These are phyloP conservation scores for Rhodotorula sp. DNA, from an alignment of 1,284 basidiomycete species.

Conservation along the genomic window DNA sequence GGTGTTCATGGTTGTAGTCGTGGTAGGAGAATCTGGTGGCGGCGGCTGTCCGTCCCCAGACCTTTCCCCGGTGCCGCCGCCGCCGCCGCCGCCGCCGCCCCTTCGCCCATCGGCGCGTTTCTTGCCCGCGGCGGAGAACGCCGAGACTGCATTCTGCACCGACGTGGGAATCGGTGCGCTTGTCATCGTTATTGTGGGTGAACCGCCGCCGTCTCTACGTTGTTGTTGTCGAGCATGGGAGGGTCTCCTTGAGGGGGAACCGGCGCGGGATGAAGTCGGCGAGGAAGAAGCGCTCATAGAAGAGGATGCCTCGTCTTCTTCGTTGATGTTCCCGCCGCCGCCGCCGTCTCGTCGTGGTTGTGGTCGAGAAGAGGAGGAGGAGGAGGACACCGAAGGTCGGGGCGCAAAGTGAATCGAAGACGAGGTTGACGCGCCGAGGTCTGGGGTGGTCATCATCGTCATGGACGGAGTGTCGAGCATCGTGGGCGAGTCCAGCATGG, in stretches of 20 bases:
- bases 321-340: no score
- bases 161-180: constrained; percentile 14
- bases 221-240: not conserved
- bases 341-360: no score
- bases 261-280: not conserved
- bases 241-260: not conserved
- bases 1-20: not conserved
- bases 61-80: constrained; percentile 24
- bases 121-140: constrained; percentile 32
- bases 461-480: no score
- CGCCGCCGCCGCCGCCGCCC: constrained; percentile 21
- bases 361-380: not conserved
- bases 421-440: constrained; percentile 17
- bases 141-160: constrained; percentile 29
- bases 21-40: not conserved
- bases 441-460: constrained; percentile 3
- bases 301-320: not conserved
- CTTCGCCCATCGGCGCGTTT: constrained; percentile 30
- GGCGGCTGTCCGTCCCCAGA: not conserved
- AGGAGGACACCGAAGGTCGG: not conserved
- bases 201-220: not conserved
- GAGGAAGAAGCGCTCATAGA: not conserved
- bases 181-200: constrained; percentile 3
- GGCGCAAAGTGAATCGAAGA: constrained; percentile 10
- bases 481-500: no score